A percentile compares a stretch with the other conserved stretches of the same genome.
Evolutionary conservation across 208 protist species (phyloP).

Genomic region (Acanthamoeba lenticulata): DNA sequence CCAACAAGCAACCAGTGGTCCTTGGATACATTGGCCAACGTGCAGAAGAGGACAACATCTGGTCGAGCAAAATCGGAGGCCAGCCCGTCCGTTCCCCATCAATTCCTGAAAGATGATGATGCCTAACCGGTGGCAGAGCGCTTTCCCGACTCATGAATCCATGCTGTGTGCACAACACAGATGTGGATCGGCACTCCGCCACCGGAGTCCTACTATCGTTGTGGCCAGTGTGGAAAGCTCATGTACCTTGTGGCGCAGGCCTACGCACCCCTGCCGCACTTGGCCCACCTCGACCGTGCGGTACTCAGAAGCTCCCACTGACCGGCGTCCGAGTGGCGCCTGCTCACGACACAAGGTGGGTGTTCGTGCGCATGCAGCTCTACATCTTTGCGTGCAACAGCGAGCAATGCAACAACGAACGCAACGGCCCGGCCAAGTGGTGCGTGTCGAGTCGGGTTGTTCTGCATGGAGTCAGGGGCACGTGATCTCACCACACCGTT

Average conservation of each 20-base stretch:
- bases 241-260: conserved; percentile 5
- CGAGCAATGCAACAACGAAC: background rate
- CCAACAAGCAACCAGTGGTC: background rate
- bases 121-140: background rate
- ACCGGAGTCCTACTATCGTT: conserved; percentile 5
- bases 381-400: conserved; percentile 39
- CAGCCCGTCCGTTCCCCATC: background rate
- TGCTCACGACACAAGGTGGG: background rate
- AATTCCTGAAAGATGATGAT: background rate
- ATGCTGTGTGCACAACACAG: background rate
- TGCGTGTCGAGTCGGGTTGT: background rate
- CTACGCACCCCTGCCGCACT: background rate
- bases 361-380: background rate
- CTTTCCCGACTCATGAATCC: background rate
- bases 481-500: background rate
- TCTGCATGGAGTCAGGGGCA: background rate
- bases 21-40: background rate
- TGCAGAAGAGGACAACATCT: conserved; percentile 9
- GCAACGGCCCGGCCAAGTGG: background rate
- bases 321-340: too few species aligned
- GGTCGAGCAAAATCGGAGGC: conserved; percentile 12
- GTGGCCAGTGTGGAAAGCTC: background rate
- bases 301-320: background rate
- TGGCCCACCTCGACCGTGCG: background rate
- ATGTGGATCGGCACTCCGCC: background rate